phyloP scores from a whole-genome alignment of 352 stramenopile species.

The Globisporangium carolinianum region DNA sequence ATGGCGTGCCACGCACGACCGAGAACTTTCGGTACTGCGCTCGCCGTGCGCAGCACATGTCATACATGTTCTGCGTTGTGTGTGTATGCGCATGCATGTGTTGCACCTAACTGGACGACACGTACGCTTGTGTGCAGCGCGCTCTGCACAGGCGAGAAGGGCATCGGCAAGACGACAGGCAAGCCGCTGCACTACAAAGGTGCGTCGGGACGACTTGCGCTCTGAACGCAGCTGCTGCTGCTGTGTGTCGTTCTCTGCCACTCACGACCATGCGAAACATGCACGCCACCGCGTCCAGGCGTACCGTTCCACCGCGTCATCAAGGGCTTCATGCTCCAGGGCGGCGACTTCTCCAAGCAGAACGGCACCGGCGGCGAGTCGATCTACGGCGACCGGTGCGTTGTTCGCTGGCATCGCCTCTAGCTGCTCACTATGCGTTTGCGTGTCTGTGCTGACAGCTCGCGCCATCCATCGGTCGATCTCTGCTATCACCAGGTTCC shows the following conservation, averaged over 20 bases:
- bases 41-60: not conserved
- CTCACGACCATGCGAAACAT: too few relatives aligned
- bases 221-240: not conserved
- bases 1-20: conserved; percentile 42
- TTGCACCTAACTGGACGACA: not conserved
- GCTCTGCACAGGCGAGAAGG: conserved; percentile 65
- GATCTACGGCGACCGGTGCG: conserved; percentile 64
- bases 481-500: conserved; percentile 38
- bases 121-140: conserved; percentile 10
- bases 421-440: not conserved
- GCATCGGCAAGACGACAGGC: conserved; percentile 48
- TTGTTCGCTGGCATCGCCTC: not conserved
- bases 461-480: not conserved
- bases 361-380: conserved; percentile 81
- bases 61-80: not conserved
- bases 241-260: too few relatives aligned
- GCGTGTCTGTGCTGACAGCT: conserved; percentile 3
- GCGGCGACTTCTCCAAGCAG: conserved; percentile 67
- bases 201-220: not conserved
- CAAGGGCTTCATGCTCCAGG: conserved; percentile 83
- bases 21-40: conserved; percentile 51
- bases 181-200: conserved; percentile 60
- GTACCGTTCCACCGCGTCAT: conserved; percentile 81
- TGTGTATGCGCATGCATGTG: not conserved
- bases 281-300: conserved; percentile 19